Base-by-base conservation (phyloP, 2,329 filamentous ascomycete genomes). In the Fragosphaeria purpurea region DNA sequence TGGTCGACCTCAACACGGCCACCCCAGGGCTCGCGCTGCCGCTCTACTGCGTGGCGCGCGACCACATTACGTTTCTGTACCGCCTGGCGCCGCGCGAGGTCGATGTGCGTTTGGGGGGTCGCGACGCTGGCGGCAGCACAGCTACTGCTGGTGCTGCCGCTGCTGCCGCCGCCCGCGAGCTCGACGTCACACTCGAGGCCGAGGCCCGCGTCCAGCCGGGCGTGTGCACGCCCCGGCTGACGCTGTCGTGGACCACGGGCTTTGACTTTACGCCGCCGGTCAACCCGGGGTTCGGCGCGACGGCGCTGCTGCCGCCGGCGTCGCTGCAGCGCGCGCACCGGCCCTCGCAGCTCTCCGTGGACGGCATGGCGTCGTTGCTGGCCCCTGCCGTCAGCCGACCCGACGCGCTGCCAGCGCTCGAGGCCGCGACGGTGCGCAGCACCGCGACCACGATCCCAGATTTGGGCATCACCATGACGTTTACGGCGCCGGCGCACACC, bases 21-120 rank as follows among this genome's bases (percentile, higher is more conserved):
- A 65, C 67, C 39, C 64, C 72, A 43, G 67, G 72, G 32, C 64
- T 79, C 54, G 54, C 60, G n/a, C 67, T 84, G 22, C 78, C 81
- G 5, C 68, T 84, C 32, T 70, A 71, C 41, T 83, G 82, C 61
- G 80, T 80, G 11, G 79, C 85, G 12, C 82, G 85, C 58, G 86
- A 91, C 61, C 85, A 89, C 63, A 69, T 88, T 54, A 86, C 84
- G 2, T 81, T 88, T 58, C 70, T 90, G 48, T 91, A 88, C 67
- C 79, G 77, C 48, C 75, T 88, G 52, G 67, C 69, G 9, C 79
- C 80, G 2, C 67, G 69, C 39, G 69, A 72, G 46, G 66, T 66
- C n/a, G 73, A 76, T 50, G 61, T 63, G 38, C 42, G 51, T 33
- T 44, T 65, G 62, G 41, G 47, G 6, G 33, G 7, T 42, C 38